Base-by-base conservation (phyloP, 495 filamentous ascomycete genomes). In the Podospora bellae-mahoneyi region DNA sequence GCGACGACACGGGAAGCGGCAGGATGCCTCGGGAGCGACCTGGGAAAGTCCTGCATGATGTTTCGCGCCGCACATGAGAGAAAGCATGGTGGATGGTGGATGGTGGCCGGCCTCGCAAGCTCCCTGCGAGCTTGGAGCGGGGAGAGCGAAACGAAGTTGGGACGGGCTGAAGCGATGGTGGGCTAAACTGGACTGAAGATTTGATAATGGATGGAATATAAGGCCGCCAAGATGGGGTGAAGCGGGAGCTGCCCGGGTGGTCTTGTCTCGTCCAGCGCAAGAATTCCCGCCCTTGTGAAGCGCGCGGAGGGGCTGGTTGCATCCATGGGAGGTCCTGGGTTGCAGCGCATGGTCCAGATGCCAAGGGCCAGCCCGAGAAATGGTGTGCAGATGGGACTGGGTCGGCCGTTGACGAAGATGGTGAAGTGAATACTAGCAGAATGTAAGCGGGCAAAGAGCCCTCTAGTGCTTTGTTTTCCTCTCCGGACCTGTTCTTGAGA, bases 11-110 rank as follows among this genome's bases (percentile, higher is more conserved):
- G 66, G 70, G 48, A 71, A 68, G 60, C 63, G 64, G 64, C 65
- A 71, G 65, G n/a, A 19, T 39, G 20, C 62, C 4, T 64, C 66
- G 56, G 70, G 60, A 66, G 66, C 30, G 20, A 44, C 55, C 55
- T 58, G 55, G 55, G 58, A 60, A 32, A 30, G 62, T 63, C 48
- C 68, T 74, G 70, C 72, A 74, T 62, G 54, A 67, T 65, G 67
- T 65, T 66, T 69, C 63, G 60, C 64, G 55, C 62, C 27, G 69
- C 65, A 62, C 13, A 66, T 16, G 27, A 65, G 18, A 59, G 9
- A 32, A 32, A n/a, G 15, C n/a, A 19, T 55, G 55, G 48, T 32
- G 62, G 63, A 57, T 16, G n/a, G 9, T 19, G 16, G 16, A 34
- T 20, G 56, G 56, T 23, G 7, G 56, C 30, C 0, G 19, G 56